Conservation (phyloP, 345 rosid genomes). For the Bretschneidera sinensis region DNA sequence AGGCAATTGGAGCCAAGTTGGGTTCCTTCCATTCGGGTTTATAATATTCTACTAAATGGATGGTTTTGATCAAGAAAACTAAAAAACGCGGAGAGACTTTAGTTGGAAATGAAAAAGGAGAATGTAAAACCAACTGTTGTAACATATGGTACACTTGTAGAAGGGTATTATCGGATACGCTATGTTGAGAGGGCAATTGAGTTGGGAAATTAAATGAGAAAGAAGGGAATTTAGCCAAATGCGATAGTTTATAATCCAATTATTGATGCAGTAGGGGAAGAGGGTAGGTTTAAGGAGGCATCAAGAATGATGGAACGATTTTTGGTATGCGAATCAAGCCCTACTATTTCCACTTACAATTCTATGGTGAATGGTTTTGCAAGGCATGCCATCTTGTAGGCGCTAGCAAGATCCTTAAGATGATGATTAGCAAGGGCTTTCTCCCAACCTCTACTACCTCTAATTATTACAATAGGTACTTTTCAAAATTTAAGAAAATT, state of each 20-base stretch:
- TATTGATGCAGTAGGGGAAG: conserved; percentile 76
- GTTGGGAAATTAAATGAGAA: conserved; percentile 64
- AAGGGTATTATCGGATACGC: conserved; percentile 72
- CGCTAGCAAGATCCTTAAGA: conserved; percentile 67
- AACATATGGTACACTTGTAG: conserved; percentile 76
- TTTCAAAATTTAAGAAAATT: conserved; percentile 45
- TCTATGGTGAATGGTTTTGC: conserved; percentile 76
- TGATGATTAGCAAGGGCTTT: conserved; percentile 65
- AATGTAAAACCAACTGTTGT: conserved; percentile 56
- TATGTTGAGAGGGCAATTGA: conserved; percentile 59
- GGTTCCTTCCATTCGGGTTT: conserved; percentile 53
- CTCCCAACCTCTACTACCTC: conserved; percentile 68
- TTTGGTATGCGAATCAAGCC: conserved; percentile 58
- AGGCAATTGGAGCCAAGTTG: conserved; percentile 32
- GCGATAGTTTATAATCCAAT: conserved; percentile 62
- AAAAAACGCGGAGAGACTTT: conserved; percentile 63
- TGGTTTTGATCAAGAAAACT: conserved; percentile 72
- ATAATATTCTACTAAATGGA: conserved; percentile 74
- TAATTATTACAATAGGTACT: conserved; percentile 72
- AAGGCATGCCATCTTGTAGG: conserved; percentile 65
- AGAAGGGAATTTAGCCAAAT: conserved; percentile 52
- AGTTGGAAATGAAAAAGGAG: conserved; percentile 58
- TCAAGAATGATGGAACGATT: conserved; percentile 64
- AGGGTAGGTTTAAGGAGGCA: conserved; percentile 63
- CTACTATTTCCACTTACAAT: conserved; percentile 68